Conservation (phyloP, 129 eudicot species). For the Arctium minus region DNA sequence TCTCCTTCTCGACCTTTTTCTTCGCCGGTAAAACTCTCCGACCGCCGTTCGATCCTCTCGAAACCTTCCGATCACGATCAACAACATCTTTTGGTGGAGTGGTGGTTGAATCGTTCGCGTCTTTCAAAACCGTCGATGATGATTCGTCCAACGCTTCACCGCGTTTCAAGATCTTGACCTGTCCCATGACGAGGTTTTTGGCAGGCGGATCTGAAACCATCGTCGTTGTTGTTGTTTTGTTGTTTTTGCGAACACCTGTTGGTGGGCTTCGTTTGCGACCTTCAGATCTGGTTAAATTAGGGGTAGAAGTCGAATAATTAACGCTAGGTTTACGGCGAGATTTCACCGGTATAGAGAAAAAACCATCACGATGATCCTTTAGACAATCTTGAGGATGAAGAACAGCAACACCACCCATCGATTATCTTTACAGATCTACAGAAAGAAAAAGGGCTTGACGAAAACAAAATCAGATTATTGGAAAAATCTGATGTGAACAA, state of each 20-base stretch:
- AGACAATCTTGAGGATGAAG: slow-evolving; percentile 44
- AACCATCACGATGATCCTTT: slow-evolving; percentile 9
- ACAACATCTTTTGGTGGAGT: neutral
- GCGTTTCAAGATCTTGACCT: slow-evolving; percentile 55
- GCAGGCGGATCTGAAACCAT: slow-evolving; percentile 19
- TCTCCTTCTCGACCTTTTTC: slow-evolving; percentile 19
- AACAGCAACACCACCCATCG: slow-evolving; percentile 47
- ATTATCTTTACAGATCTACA: neutral
- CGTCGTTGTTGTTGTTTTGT: slow-evolving; percentile 2
- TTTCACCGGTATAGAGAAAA: slow-evolving; percentile 20
- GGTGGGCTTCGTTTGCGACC: slow-evolving; percentile 34
- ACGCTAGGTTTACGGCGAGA: slow-evolving; percentile 29
- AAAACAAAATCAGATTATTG: neutral
- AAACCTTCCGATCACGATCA: slow-evolving; percentile 7
- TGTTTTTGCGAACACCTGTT: slow-evolving; percentile 10
- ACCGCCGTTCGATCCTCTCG: neutral
- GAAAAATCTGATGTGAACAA: neutral
- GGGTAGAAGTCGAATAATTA: slow-evolving; percentile 18
- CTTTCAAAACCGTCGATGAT: neutral
- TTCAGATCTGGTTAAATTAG: slow-evolving; percentile 33
- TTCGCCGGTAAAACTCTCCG: slow-evolving; percentile 6
- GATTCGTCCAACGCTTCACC: slow-evolving; percentile 38
- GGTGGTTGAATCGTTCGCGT: neutral
- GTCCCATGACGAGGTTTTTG: slow-evolving; percentile 36
- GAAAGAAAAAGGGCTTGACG: neutral